Base-by-base conservation (phyloP, 345 rosid genomes). In the Clausena lansium region DNA sequence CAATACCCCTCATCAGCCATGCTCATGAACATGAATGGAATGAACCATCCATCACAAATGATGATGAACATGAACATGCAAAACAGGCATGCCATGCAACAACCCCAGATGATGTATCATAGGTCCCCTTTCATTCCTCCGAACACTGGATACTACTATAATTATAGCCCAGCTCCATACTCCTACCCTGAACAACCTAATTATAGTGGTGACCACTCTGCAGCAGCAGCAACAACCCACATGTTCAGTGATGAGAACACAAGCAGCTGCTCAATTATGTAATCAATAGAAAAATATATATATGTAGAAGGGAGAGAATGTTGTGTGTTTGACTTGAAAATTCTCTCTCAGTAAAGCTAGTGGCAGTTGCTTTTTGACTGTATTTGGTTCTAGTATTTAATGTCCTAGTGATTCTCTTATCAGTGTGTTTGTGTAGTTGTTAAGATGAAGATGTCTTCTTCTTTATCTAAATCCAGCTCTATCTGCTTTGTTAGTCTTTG, bases 61-160 rank as follows among this genome's bases (percentile, higher is more conserved):
- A 74, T 77, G 90, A 86, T 81, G 89, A 87, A 79, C 75, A 81
- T 81, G 86, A 84, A 85, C 81, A 82, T 85, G 92, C 91, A 82
- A 66, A 87, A 81, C 60, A 79, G 87, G 83, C 80, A 81, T 20
- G 62, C 79, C 76, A 68, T 80, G 85, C 89, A 71, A 38, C 88
- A 79, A 71, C 91, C 90, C 0, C 97, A 89, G 76, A 87, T 92
- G 90, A 87, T 88, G 89, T 91, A 91, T 60, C 89, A 91, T 75
- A 84, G 93, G 74, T 82, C 94, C 9, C 84, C 88, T 9, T 74
- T 80, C 58, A 80, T 82, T 67, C 94, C 79, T 65, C 81, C 91
- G 1, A 89, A 62, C 84, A 91, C 92, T 54, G 94, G 92, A 64
- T 92, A 91, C 79, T 88, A 80, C 72, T 85, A 85, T 75, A 85